These are phyloP conservation scores for Calonectria honghensis DNA, from an alignment of 2,329 filamentous ascomycete genomes.

Conservation along the genomic window DNA sequence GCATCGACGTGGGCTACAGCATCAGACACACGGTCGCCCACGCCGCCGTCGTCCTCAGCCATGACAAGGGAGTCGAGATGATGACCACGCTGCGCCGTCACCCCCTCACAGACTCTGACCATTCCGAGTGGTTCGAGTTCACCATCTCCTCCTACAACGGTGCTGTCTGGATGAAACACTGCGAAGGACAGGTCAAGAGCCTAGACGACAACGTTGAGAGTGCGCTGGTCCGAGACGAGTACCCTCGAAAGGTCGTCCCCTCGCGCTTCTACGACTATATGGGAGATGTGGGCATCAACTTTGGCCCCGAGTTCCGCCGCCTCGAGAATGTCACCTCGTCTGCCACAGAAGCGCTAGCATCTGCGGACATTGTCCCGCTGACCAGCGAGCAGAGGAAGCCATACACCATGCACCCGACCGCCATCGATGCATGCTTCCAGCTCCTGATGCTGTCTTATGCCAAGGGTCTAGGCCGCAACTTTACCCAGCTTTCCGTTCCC, in stretches of 20 bases:
- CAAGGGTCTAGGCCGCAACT: slow-evolving; percentile 48
- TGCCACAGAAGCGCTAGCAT: slow-evolving; percentile 45
- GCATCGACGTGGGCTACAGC: slow-evolving; percentile 46
- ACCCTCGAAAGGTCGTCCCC: slow-evolving; percentile 48
- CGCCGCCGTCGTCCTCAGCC: slow-evolving; percentile 56
- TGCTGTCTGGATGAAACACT: slow-evolving; percentile 40
- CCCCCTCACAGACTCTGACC: slow-evolving; percentile 35
- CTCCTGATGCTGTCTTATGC: slow-evolving; percentile 38
- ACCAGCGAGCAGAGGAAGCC: slow-evolving; percentile 48
- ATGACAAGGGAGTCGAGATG: slow-evolving; percentile 28
- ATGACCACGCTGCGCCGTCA: slow-evolving; percentile 33
- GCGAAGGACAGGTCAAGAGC: slow-evolving; percentile 37
- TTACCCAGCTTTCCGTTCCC: slow-evolving; percentile 51
- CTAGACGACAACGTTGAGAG: background rate
- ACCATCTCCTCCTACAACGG: slow-evolving; percentile 38
- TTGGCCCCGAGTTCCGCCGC: slow-evolving; percentile 57
- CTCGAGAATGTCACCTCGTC: slow-evolving; percentile 46
- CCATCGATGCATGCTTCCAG: slow-evolving; percentile 35
- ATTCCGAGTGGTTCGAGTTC: slow-evolving; percentile 42
- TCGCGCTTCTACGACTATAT: slow-evolving; percentile 54
- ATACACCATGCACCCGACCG: slow-evolving; percentile 62
- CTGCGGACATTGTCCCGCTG: slow-evolving; percentile 41
- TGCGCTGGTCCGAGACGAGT: background rate
- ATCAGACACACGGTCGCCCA: slow-evolving; percentile 50
- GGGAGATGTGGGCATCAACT: slow-evolving; percentile 56